Evolutionary conservation across 2,329 filamentous ascomycete species (phyloP).

Genomic region (Lasiodiplodia sp.): DNA sequence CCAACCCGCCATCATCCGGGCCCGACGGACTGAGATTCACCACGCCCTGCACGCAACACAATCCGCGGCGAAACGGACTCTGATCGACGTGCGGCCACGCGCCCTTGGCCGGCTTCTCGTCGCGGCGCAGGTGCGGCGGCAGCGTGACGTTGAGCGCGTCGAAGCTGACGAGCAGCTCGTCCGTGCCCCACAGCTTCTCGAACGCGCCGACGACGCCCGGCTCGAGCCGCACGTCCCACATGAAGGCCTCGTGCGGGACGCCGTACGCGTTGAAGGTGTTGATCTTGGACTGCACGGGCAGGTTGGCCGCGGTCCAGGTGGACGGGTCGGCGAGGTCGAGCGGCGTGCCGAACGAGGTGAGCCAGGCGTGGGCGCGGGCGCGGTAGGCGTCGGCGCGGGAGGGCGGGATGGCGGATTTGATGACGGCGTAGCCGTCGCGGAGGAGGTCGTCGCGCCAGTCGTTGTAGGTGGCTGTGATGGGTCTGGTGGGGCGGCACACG

Average conservation of each 20-base stretch:
- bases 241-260: constrained; percentile 50
- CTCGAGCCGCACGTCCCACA: constrained; percentile 51
- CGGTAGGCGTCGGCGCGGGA: constrained; percentile 52
- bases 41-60: constrained; percentile 61
- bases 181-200: constrained; percentile 45
- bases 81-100: constrained; percentile 48
- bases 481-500: not conserved
- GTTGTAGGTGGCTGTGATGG: constrained; percentile 36
- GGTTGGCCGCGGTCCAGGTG: constrained; percentile 47
- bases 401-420: constrained; percentile 50
- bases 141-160: constrained; percentile 51
- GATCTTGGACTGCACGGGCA: constrained; percentile 45
- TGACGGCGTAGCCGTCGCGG: constrained; percentile 50
- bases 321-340: constrained; percentile 47
- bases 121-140: constrained; percentile 33
- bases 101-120: constrained; percentile 39
- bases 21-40: constrained; percentile 54
- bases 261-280: constrained; percentile 44
- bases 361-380: constrained; percentile 52
- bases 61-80: constrained; percentile 49
- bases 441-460: constrained; percentile 55
- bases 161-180: constrained; percentile 48
- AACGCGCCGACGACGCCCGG: constrained; percentile 49
- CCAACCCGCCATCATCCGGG: constrained; percentile 47
- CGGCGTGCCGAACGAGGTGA: constrained; percentile 51